Percentiles rank a stretch among this genome's conserved stretches.
These are phyloP conservation scores for Leptographium lundbergii DNA, from an alignment of 2,329 filamentous ascomycete genomes.

Conservation along the genomic window DNA sequence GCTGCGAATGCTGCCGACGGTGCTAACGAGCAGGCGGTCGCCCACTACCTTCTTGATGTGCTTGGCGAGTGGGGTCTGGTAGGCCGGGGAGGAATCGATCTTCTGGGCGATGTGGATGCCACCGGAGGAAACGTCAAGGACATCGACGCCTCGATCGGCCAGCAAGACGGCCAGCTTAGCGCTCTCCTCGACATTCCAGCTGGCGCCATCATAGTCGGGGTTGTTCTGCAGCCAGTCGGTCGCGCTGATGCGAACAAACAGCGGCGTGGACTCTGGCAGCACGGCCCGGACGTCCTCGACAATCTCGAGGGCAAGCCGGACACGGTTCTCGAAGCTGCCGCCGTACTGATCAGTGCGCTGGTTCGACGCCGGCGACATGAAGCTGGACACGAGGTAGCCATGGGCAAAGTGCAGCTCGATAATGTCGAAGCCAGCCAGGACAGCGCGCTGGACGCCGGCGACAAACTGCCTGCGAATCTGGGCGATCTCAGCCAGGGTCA, in stretches of 20 bases:
- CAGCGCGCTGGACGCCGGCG: constrained; percentile 37
- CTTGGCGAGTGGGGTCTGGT: constrained; percentile 60
- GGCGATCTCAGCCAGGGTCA: constrained; percentile 54
- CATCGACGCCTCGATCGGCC: constrained; percentile 55
- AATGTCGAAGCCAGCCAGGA: constrained; percentile 53
- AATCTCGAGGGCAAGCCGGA: constrained; percentile 53
- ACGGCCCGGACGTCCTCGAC: constrained; percentile 47
- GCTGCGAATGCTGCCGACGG: constrained; percentile 36
- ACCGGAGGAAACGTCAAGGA: constrained; percentile 60
- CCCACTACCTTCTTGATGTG: constrained; percentile 59
- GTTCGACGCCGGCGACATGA: constrained; percentile 60
- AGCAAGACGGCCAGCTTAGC: constrained; percentile 50
- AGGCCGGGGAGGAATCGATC: constrained; percentile 46
- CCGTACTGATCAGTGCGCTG: constrained; percentile 57
- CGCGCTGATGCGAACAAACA: constrained; percentile 62
- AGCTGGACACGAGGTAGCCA: constrained; percentile 61
- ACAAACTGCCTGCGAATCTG: constrained; percentile 47
- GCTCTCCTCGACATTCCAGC: constrained; percentile 56
- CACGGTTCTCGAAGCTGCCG: constrained; percentile 59
- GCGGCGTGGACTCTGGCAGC: constrained; percentile 49
- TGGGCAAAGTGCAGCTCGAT: constrained; percentile 68
- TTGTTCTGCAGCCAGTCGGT: constrained; percentile 62
- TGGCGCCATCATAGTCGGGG: constrained; percentile 33
- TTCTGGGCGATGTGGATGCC: constrained; percentile 50
- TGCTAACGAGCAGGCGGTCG: constrained; percentile 34